Conservation (phyloP, 108 stramenopile species). For the Cyclostephanos tholiformis region DNA sequence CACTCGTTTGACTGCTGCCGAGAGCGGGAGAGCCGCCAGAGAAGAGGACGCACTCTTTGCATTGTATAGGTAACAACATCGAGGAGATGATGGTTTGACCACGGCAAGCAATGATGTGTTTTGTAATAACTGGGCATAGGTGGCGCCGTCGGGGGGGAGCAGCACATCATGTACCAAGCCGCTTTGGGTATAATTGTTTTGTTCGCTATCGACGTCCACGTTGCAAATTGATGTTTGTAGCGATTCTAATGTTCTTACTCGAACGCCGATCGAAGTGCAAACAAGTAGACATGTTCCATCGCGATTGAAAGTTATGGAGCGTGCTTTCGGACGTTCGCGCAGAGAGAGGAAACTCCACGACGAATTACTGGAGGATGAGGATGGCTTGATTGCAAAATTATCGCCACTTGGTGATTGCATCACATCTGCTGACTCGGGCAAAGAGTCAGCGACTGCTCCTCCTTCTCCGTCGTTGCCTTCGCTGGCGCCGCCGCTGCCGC, state of each 20-base stretch:
- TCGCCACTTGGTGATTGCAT: not conserved
- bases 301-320: slow-evolving; percentile 45
- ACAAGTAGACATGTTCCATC: slow-evolving; percentile 45
- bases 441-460: not conserved
- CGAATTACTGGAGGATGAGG: slow-evolving; percentile 15
- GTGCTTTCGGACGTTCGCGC: slow-evolving; percentile 27
- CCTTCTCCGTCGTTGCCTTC: not conserved
- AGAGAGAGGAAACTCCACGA: slow-evolving; percentile 24
- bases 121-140: slow-evolving; percentile 43
- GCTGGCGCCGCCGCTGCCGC: not conserved
- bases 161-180: slow-evolving; percentile 34
- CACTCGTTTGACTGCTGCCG: slow-evolving; percentile 46
- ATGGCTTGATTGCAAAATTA: slow-evolving; percentile 7
- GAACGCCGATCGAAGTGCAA: slow-evolving; percentile 44
- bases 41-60: slow-evolving; percentile 27
- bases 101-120: slow-evolving; percentile 29
- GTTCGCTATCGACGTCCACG: slow-evolving; percentile 1
- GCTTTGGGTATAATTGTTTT: slow-evolving; percentile 6
- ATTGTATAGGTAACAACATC: slow-evolving; percentile 44
- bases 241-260: slow-evolving; percentile 41
- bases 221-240: slow-evolving; percentile 9
- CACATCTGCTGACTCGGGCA: not conserved
- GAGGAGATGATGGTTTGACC: slow-evolving; percentile 35
- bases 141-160: slow-evolving; percentile 36
- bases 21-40: slow-evolving; percentile 38